Evolutionary conservation across 257 asterid species (phyloP).

Genomic region (Buddleja alternifolia): DNA sequence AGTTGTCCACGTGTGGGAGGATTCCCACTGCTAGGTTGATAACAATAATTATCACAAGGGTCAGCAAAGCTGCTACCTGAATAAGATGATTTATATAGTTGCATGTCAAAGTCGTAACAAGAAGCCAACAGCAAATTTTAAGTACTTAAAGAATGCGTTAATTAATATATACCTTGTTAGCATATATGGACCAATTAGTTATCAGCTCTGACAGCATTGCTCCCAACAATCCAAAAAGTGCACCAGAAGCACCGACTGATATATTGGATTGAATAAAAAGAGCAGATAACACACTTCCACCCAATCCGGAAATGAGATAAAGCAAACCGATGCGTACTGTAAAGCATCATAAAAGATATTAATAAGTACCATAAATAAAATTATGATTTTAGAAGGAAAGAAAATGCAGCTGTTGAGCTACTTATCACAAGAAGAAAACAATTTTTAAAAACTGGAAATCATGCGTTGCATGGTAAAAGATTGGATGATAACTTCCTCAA

Average conservation of each 20-base stretch:
- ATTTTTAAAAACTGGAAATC: not conserved
- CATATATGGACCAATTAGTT: slow-evolving; percentile 88
- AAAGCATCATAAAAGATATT: slow-evolving; percentile 7
- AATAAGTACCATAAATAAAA: not conserved
- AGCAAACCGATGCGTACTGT: slow-evolving; percentile 79
- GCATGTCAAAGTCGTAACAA: slow-evolving; percentile 4
- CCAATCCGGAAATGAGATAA: slow-evolving; percentile 82
- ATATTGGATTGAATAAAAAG: slow-evolving; percentile 80
- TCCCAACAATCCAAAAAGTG: slow-evolving; percentile 89
- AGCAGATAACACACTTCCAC: slow-evolving; percentile 83
- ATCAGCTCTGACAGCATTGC: slow-evolving; percentile 91
- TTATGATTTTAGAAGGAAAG: not conserved
- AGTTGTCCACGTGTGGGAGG: slow-evolving; percentile 94
- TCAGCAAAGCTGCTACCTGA: slow-evolving; percentile 68
- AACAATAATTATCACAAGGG: slow-evolving; percentile 70
- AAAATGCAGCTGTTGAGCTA: not conserved
- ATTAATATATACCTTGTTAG: slow-evolving; percentile 65
- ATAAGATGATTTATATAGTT: slow-evolving; percentile 22
- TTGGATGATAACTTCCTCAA: too few species aligned
- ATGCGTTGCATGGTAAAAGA: not conserved
- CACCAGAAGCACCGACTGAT: slow-evolving; percentile 97
- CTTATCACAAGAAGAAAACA: not conserved
- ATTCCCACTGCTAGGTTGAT: slow-evolving; percentile 79
- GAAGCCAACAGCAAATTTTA: not conserved
- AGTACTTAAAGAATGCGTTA: not conserved